These are phyloP conservation scores for Malus hybrid DNA, from an alignment of 331 rosid genomes.

Conservation along the genomic window DNA sequence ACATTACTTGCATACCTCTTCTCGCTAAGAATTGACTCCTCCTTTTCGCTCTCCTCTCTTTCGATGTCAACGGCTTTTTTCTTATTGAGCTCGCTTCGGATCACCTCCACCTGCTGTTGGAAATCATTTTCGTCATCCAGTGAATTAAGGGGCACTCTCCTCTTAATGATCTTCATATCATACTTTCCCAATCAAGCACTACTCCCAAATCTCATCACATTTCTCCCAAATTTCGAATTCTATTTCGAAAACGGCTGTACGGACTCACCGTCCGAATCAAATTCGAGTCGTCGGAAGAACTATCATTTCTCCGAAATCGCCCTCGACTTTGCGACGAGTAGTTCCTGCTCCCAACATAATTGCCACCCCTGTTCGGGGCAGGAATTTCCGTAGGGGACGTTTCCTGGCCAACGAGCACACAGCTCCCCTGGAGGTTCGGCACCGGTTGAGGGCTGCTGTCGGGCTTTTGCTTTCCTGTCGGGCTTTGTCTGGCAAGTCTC, in stretches of 20 bases:
- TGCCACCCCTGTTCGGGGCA: too few relatives aligned
- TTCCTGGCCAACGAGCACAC: too few relatives aligned
- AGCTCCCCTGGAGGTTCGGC: too few relatives aligned
- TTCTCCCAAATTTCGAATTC: slow-evolving; percentile 8
- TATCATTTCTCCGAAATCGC: slow-evolving; percentile 29
- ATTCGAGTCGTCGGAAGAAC: slow-evolving; percentile 27
- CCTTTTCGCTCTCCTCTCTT: slow-evolving; percentile 22
- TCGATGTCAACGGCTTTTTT: slow-evolving; percentile 35
- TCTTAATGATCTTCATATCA: slow-evolving; percentile 28
- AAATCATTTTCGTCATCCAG: slow-evolving; percentile 38
- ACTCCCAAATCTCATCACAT: slow-evolving; percentile 40
- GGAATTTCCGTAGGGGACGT: too few relatives aligned
- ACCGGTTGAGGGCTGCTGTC: too few relatives aligned
- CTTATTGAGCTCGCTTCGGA: slow-evolving; percentile 49
- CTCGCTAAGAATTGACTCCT: slow-evolving; percentile 41
- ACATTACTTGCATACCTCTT: slow-evolving; percentile 42
- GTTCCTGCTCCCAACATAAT: slow-evolving; percentile 19
- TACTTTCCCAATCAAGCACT: slow-evolving; percentile 74
- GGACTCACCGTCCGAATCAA: slow-evolving; percentile 18
- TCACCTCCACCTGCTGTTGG: slow-evolving; percentile 57
- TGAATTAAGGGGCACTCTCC: slow-evolving; percentile 23
- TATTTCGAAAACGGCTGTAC: slow-evolving; percentile 10
- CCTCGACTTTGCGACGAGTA: slow-evolving; percentile 34
- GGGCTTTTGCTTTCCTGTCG: too few relatives aligned
- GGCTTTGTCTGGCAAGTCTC: too few relatives aligned